Base-by-base conservation (phyloP, 1,284 basidiomycete genomes). In the Ustilago cynodontis region DNA sequence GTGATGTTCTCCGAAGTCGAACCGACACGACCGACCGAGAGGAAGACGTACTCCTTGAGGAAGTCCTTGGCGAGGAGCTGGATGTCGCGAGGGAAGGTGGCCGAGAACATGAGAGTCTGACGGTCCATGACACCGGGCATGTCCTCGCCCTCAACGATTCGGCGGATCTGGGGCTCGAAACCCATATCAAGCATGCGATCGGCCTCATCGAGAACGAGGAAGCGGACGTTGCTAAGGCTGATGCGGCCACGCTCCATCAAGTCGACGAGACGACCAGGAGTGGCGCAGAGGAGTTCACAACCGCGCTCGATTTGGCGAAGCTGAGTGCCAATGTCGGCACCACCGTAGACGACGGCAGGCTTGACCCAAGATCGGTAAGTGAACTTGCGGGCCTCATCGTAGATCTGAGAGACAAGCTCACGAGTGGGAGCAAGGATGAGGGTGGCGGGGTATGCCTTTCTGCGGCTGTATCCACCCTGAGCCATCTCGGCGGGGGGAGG, bases 131-230 rank as follows among this genome's bases (percentile, higher is more conserved):
- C 92, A 61, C 91, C 93, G 29, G 97, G 95, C 96, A 99, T 99
- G 87, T 99, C 97, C 85, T 96, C 95, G 77, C 93, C 93, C 87
- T 98, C 94, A 33, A 99, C 97, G 86, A 99, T 99, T 57, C 95
- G 91, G 77, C 96, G 91, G 85, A 99, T 99, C 88, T 99, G 96
- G 71, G 97, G 97, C 88, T 99, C 96, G 90, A 99, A 99, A 93
- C 96, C 96, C 96, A 99, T 99, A 89, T 99, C 96, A 83, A 99
- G 91, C 96, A 99, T 99, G 85, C 96, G 93, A 89, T 99, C 97
- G 72, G 96, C 97, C 89, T 99, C 97, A 85, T 99, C 97, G 67
- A 99, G 92, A 37, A 99, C 97, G 60, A 99, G 92, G 88, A 97
- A 99, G 82, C 94, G 93, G 88, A 99, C 93, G 88, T 98, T 98